Evolutionary conservation across 2,329 filamentous ascomycete species (phyloP), one percentile per base, ranked within the genome.

Genomic region (Xylaria digitata): DNA sequence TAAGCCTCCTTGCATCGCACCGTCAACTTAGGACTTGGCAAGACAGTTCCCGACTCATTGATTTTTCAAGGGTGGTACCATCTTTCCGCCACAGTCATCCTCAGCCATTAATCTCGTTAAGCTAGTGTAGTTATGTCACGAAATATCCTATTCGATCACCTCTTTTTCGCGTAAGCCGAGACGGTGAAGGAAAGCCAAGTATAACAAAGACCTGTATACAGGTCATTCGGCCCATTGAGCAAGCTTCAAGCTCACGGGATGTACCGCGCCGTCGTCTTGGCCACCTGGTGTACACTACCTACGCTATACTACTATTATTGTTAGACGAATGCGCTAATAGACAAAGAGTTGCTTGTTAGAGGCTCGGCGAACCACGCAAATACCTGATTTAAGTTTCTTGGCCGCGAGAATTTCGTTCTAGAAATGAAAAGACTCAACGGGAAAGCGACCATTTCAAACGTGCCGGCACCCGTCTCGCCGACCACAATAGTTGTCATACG

Each of bases 31-130:
- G 26, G 46, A n/a, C 43, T 52, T 56, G n/a, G 63, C 43, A 15
- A 50, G 32, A 32, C 49, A 40, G 61, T 30, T 59, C 48, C 46
- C 54, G 40, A 54, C 46, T 42, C 40, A 40, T 30, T 30, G 4
- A 26, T 59, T 42, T 30, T 15, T n/a, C 9, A 23, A 32, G 3
- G 21, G 17, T 21, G 17, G 21, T 32, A 32, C 7, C n/a, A 46
- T 26, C 30, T 2, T n/a, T 42, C 42, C 30, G 40, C 21, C 15
- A 37, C 1, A 9, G 30, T 34, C 17, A 52, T 42, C 40, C 46
- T 53, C 37, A 42, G 52, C 58, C 37, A 3, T 32, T 32, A 30
- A 61, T 57, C 53, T 57, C 58, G 53, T 61, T 43, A 53, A 32
- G 4, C 34, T 17, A n/a, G 3, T 1, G 15, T 49, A 49, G 26